Percentiles rank a stretch among this genome's conserved stretches.
phyloP scores from a whole-genome alignment of 768 basidiomycete species.

The Cystobasidium tubakii region DNA sequence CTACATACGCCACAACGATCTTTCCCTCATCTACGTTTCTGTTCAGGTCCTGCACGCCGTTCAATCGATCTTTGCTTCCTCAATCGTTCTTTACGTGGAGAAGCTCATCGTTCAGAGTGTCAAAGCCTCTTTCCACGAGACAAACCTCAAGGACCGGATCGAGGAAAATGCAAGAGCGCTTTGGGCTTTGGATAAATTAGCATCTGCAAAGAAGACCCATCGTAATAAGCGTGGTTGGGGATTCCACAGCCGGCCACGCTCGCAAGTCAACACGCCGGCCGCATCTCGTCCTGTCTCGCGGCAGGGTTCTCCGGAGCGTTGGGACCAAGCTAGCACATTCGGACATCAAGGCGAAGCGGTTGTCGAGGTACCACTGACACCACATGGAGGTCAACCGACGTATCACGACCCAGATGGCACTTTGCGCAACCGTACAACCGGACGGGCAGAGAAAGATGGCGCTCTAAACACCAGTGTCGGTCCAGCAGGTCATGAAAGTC shows the following conservation, averaged over 20 bases:
- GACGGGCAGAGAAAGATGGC: neutral
- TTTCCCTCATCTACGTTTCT: slow-evolving; percentile 54
- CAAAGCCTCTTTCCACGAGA: slow-evolving; percentile 73
- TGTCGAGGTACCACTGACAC: slow-evolving; percentile 31
- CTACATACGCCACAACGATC: slow-evolving; percentile 50
- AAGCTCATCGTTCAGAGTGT: slow-evolving; percentile 66
- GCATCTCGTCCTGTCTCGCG: slow-evolving; percentile 14
- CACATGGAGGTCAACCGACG: neutral
- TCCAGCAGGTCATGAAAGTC: neutral
- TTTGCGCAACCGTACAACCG: slow-evolving; percentile 4
- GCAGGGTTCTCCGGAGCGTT: slow-evolving; percentile 19
- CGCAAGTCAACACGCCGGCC: slow-evolving; percentile 10
- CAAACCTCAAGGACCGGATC: slow-evolving; percentile 54
- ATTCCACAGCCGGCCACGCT: slow-evolving; percentile 2
- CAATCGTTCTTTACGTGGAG: slow-evolving; percentile 55
- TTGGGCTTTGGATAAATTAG: slow-evolving; percentile 32
- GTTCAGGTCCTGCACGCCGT: slow-evolving; percentile 48
- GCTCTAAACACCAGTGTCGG: neutral
- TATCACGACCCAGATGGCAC: slow-evolving; percentile 8
- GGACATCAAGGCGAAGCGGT: slow-evolving; percentile 7
- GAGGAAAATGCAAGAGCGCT: slow-evolving; percentile 35
- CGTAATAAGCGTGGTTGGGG: neutral
- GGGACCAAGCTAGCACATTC: neutral
- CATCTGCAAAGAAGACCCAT: slow-evolving; percentile 20
- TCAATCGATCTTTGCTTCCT: slow-evolving; percentile 51